These are phyloP conservation scores for Termitomyces eurrhizus DNA, from an alignment of 768 basidiomycete species.

Conservation along the genomic window DNA sequence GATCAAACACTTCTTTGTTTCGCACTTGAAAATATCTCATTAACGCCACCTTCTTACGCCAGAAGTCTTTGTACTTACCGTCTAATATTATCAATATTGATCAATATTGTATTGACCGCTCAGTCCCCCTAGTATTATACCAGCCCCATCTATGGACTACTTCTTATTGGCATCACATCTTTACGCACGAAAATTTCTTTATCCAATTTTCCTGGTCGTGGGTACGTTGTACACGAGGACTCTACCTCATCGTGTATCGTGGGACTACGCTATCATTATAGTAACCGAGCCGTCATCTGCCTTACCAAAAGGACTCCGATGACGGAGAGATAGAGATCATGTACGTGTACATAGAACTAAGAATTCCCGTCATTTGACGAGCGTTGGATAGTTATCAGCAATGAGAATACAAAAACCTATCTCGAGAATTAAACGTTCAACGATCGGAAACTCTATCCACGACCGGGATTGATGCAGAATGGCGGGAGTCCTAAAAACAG, in stretches of 20 bases:
- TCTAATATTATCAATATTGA: neutral
- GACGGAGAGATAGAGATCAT: neutral
- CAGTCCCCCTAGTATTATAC: neutral
- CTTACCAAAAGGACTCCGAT: neutral
- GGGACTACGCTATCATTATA: neutral
- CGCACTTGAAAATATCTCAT: neutral
- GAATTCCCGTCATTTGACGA: neutral
- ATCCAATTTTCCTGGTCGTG: no score
- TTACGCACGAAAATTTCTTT: neutral
- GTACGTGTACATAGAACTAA: neutral
- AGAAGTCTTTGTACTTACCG: neutral
- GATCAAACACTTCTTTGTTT: neutral
- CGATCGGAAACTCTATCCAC: neutral
- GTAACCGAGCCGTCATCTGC: neutral
- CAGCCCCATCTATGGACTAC: neutral
- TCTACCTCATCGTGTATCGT: neutral
- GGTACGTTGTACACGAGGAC: neutral
- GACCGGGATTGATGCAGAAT: neutral
- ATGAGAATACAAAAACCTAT: neutral
- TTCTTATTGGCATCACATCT: neutral
- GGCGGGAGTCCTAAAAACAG: slow-evolving; percentile 1
- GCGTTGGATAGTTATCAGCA: neutral
- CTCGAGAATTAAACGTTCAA: neutral
- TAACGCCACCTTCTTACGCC: neutral
- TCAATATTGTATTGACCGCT: neutral